Evolutionary conservation across 768 basidiomycete species (phyloP).

Genomic region (Trametes coccinea): DNA sequence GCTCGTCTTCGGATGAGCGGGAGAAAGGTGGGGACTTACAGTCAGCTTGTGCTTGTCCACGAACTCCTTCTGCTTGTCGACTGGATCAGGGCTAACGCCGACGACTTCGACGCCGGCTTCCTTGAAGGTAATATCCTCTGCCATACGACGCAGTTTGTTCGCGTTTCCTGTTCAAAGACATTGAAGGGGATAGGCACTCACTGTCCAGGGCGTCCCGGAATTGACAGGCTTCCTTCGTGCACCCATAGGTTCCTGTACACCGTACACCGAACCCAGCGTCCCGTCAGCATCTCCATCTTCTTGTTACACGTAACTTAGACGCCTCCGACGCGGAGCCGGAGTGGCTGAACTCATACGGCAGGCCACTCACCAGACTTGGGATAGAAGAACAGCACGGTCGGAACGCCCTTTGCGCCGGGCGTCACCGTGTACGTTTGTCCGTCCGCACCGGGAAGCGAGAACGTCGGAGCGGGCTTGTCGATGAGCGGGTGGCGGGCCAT

Average conservation of each 20-base stretch:
- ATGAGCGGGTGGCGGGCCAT: constrained; percentile 48
- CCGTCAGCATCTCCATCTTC: background rate
- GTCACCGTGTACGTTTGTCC: constrained; percentile 61
- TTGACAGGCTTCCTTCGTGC: constrained; percentile 79
- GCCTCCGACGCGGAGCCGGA: background rate
- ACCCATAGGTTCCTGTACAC: constrained; percentile 63
- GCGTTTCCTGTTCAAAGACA: background rate
- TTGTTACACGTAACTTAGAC: too few relatives aligned
- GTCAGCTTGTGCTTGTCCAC: constrained; percentile 69
- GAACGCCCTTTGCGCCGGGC: constrained; percentile 56
- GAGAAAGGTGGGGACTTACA: constrained; percentile 38
- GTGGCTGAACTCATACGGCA: background rate
- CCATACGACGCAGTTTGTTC: background rate
- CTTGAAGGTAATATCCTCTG: constrained; percentile 68
- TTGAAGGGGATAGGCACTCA: constrained; percentile 34
- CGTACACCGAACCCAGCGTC: background rate
- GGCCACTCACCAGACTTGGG: constrained; percentile 57
- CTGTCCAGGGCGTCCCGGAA: constrained; percentile 79
- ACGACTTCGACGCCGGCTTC: constrained; percentile 63
- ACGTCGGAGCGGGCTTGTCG: constrained; percentile 62
- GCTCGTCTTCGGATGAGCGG: background rate
- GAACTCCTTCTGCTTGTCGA: constrained; percentile 73
- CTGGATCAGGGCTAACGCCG: constrained; percentile 72
- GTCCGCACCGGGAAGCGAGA: constrained; percentile 65
- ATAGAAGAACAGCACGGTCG: constrained; percentile 79